phyloP scores from a whole-genome alignment of 192 early-diverging fungal species.

The Obelidium mucronatum region DNA sequence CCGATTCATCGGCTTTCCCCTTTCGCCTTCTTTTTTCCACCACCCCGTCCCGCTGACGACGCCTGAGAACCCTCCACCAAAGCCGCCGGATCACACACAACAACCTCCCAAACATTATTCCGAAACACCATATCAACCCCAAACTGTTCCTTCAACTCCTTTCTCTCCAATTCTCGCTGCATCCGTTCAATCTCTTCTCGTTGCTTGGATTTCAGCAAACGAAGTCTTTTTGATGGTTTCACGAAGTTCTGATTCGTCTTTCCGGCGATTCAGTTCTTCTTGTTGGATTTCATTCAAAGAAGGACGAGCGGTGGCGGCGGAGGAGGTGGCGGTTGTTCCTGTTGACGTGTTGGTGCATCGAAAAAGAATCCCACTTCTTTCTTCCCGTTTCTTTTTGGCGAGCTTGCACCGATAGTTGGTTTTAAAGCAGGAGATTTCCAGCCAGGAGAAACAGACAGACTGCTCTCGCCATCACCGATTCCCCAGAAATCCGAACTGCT shows the following conservation, averaged over 20 bases:
- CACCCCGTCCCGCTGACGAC: too few relatives aligned
- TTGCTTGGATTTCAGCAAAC: conserved; percentile 51
- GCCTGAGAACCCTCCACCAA: neutral
- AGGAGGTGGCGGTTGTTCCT: neutral
- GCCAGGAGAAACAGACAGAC: neutral
- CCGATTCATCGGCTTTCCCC: neutral
- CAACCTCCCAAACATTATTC: conserved; percentile 40
- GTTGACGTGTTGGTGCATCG: conserved; percentile 4
- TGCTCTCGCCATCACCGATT: neutral
- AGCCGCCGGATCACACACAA: conserved; percentile 2
- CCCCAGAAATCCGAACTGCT: neutral
- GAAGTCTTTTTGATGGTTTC: conserved; percentile 31
- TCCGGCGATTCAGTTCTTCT: conserved; percentile 33
- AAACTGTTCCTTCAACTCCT: conserved; percentile 45
- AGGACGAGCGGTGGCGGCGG: neutral
- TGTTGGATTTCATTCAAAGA: conserved; percentile 38
- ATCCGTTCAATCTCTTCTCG: conserved; percentile 45
- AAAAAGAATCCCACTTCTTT: too few relatives aligned
- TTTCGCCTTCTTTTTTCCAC: neutral
- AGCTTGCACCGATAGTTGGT: too few relatives aligned
- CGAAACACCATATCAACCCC: conserved; percentile 33
- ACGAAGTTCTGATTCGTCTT: conserved; percentile 1
- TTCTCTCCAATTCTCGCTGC: conserved; percentile 42
- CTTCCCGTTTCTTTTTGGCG: too few relatives aligned
- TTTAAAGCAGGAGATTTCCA: too few relatives aligned